Evolutionary conservation across 108 stramenopile species (phyloP).

Genomic region (Bacterosira constricta): DNA sequence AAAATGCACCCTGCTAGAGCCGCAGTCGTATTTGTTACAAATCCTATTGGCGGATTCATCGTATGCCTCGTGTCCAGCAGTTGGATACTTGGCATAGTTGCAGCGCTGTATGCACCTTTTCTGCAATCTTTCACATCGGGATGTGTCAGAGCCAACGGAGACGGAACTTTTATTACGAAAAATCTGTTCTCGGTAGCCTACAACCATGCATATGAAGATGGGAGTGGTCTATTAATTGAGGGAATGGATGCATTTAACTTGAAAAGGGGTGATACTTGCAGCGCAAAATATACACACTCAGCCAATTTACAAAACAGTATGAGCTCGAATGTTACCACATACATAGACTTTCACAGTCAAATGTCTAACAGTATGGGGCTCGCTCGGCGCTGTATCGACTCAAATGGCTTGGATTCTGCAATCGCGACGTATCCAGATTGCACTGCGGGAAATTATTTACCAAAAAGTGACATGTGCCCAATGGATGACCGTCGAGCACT

Average conservation of each 20-base stretch:
- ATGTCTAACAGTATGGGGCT: conserved; percentile 34
- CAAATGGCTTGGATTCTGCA: conserved; percentile 15
- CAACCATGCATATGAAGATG: conserved; percentile 60
- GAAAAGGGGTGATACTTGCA: conserved; percentile 49
- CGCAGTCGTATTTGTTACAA: conserved; percentile 28
- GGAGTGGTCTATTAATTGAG: conserved; percentile 44
- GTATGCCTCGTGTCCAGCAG: conserved; percentile 21
- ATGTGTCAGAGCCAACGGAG: conserved; percentile 24
- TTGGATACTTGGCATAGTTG: conserved; percentile 32
- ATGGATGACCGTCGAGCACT: conserved; percentile 42
- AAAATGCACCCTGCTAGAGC: conserved; percentile 35
- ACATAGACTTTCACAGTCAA: conserved; percentile 32
- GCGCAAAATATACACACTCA: conserved; percentile 29
- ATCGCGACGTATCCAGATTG: conserved; percentile 44
- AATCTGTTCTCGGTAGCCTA: conserved; percentile 55
- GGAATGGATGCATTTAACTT: conserved; percentile 52
- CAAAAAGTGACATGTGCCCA: conserved; percentile 27
- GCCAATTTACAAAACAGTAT: conserved; percentile 44
- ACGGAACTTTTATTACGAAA: conserved; percentile 51
- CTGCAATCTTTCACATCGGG: conserved; percentile 39
- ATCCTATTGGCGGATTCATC: conserved; percentile 29
- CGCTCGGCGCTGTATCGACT: conserved; percentile 41
- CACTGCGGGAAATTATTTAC: not conserved
- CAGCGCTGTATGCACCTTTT: conserved; percentile 36
- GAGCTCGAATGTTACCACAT: conserved; percentile 38